Percentiles rank a stretch among this genome's conserved stretches.
Evolutionary conservation across 1,284 basidiomycete species (phyloP).

Genomic region (Leccinum pallidistipes): DNA sequence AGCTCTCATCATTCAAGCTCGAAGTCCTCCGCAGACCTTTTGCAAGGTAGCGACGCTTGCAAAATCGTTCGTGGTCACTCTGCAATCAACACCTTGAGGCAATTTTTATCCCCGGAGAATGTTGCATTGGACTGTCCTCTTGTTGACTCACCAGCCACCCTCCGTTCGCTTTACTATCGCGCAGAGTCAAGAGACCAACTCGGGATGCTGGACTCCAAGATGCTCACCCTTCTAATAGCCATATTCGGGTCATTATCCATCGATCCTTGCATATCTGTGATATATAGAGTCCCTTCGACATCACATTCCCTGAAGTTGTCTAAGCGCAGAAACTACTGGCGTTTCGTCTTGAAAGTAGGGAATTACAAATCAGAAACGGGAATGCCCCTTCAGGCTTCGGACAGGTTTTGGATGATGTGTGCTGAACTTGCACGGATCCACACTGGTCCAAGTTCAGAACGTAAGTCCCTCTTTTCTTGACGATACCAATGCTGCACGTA

Average conservation of each 20-base stretch:
- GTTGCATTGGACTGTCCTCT: conserved; percentile 19
- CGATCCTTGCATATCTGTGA: conserved; percentile 15
- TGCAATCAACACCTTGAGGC: conserved; percentile 29
- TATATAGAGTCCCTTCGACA: conserved; percentile 30
- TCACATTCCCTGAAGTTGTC: conserved; percentile 17
- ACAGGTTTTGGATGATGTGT: conserved; percentile 45
- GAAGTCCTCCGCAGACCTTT: neutral
- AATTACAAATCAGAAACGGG: conserved; percentile 30
- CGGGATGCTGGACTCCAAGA: conserved; percentile 28
- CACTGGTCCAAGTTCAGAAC: neutral
- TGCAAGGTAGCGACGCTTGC: neutral
- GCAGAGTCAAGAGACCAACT: conserved; percentile 30
- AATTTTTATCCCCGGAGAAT: conserved; percentile 31
- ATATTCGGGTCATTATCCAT: conserved; percentile 47
- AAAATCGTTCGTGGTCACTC: neutral
- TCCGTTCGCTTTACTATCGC: conserved; percentile 40
- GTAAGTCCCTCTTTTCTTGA: conserved; percentile 15
- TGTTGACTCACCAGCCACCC: conserved; percentile 28
- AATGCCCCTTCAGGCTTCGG: conserved; percentile 31
- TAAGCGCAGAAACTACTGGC: conserved; percentile 35
- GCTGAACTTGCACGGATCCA: conserved; percentile 30
- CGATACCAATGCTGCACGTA: conserved; percentile 12
- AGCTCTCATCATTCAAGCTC: neutral
- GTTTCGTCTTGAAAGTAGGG: conserved; percentile 34
- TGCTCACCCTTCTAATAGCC: conserved; percentile 40